Evolutionary conservation across 2,329 filamentous ascomycete species (phyloP).

Genomic region (Fusarium caatingaense): DNA sequence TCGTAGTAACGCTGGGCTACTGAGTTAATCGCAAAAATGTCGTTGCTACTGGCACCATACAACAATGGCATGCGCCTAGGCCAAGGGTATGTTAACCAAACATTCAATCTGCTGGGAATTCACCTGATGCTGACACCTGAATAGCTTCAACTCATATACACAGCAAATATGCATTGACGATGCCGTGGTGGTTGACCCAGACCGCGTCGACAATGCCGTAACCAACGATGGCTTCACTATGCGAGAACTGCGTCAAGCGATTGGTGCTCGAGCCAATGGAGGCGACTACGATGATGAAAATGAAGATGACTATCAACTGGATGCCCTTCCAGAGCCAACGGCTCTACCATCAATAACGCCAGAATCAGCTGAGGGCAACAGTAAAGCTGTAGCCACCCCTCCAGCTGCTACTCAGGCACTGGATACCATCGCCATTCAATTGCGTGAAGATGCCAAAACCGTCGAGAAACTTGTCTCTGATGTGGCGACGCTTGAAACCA

Average conservation of each 20-base stretch:
- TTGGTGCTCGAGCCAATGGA: not conserved
- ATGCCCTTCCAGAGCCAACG: not conserved
- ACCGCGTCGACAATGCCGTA: not conserved
- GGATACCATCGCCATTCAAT: not conserved
- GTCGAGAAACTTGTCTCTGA: not conserved
- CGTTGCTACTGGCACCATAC: not conserved
- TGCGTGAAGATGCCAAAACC: not conserved
- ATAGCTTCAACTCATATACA: not conserved
- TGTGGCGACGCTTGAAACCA: fast-evolving
- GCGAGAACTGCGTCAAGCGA: not conserved
- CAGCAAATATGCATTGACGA: constrained; percentile 2
- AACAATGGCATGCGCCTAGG: constrained; percentile 12
- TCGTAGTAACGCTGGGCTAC: no score
- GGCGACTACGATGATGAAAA: not conserved
- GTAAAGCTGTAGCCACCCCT: no score
- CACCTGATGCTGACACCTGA: no score
- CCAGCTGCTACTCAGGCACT: not conserved
- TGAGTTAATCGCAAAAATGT: no score
- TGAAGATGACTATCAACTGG: fast-evolving
- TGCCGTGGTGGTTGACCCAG: not conserved
- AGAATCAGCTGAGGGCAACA: not conserved
- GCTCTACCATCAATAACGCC: not conserved
- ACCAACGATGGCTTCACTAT: constrained; percentile 4
- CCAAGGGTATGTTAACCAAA: no score
- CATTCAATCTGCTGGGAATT: no score